These are phyloP conservation scores for Pholiota conissans DNA, from an alignment of 768 basidiomycete species.

Conservation along the genomic window DNA sequence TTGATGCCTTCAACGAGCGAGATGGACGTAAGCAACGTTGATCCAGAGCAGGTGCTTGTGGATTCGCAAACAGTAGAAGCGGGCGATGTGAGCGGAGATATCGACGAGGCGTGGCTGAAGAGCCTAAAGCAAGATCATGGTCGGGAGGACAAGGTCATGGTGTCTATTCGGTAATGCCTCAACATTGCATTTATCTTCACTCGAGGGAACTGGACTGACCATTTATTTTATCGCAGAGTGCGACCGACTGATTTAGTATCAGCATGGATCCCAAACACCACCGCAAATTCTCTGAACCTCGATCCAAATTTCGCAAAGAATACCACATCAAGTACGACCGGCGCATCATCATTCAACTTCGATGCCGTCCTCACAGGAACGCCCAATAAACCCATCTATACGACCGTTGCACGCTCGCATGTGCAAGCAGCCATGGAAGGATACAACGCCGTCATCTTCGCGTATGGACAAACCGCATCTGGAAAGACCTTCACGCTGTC, in stretches of 20 bases:
- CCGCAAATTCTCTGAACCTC: constrained; percentile 58
- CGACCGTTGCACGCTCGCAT: constrained; percentile 72
- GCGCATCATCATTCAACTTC: constrained; percentile 53
- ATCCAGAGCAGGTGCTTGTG: constrained; percentile 74
- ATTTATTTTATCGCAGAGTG: constrained; percentile 34
- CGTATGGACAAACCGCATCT: constrained; percentile 86
- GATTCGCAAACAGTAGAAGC: constrained; percentile 73
- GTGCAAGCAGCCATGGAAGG: constrained; percentile 95
- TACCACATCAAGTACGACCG: constrained; percentile 25
- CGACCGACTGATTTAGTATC: constrained; percentile 54
- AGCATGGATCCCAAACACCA: constrained; percentile 57
- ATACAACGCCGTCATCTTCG: constrained; percentile 94
- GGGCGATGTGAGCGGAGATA: constrained; percentile 65
- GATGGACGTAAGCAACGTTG: constrained; percentile 75
- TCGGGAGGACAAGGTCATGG: constrained; percentile 84
- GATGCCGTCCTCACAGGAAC: constrained; percentile 79
- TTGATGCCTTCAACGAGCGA: constrained; percentile 53
- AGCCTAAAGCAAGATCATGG: constrained; percentile 50
- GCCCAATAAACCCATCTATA: constrained; percentile 79
- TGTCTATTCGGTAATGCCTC: constrained; percentile 67
- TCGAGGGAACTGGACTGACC: constrained; percentile 2
- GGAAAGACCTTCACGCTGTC: constrained; percentile 61
- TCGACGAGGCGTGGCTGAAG: constrained; percentile 58
- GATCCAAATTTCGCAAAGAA: constrained; percentile 55
- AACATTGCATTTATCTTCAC: constrained; percentile 4